Conservation (phyloP, 2,329 filamentous ascomycete genomes). For the Penicillium sp. region DNA sequence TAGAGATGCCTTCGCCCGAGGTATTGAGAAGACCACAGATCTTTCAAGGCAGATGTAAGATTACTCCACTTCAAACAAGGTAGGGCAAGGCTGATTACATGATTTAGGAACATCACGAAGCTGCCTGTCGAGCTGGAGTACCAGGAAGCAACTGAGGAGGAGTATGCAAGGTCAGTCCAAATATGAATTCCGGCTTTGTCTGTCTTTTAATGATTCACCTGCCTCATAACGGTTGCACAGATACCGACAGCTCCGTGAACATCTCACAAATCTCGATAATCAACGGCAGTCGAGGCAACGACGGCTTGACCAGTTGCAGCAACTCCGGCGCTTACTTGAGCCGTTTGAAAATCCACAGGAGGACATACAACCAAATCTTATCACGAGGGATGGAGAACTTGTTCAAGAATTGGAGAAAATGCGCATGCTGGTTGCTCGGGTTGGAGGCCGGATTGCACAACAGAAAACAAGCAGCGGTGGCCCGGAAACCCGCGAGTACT, state of each 20-base stretch:
- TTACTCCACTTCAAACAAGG: background rate
- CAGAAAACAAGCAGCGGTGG: slow-evolving; percentile 19
- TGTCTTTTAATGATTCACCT: slow-evolving; percentile 20
- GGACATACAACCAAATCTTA: slow-evolving; percentile 54
- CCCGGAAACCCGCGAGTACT: slow-evolving; percentile 20
- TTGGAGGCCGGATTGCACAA: slow-evolving; percentile 38
- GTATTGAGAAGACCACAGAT: slow-evolving; percentile 40
- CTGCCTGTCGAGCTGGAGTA: slow-evolving; percentile 37
- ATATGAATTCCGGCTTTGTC: slow-evolving; percentile 2
- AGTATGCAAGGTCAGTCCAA: slow-evolving; percentile 32
- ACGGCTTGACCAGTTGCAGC: slow-evolving; percentile 47
- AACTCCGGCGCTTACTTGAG: slow-evolving; percentile 46
- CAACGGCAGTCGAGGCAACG: slow-evolving; percentile 46
- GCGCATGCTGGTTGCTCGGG: slow-evolving; percentile 46
- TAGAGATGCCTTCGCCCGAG: slow-evolving; percentile 23
- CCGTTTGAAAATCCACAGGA: slow-evolving; percentile 50
- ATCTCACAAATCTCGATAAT: slow-evolving; percentile 46
- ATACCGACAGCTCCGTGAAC: slow-evolving; percentile 42
- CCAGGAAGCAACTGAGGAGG: slow-evolving; percentile 30
- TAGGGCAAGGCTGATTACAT: slow-evolving; percentile 5
- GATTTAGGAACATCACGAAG: slow-evolving; percentile 38
- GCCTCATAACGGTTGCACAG: slow-evolving; percentile 30
- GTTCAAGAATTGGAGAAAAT: slow-evolving; percentile 50
- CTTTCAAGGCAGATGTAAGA: slow-evolving; percentile 39
- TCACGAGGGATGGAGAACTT: slow-evolving; percentile 51